Base-by-base conservation (phyloP, 495 filamentous ascomycete genomes). In the Hypoxylon perforatum region DNA sequence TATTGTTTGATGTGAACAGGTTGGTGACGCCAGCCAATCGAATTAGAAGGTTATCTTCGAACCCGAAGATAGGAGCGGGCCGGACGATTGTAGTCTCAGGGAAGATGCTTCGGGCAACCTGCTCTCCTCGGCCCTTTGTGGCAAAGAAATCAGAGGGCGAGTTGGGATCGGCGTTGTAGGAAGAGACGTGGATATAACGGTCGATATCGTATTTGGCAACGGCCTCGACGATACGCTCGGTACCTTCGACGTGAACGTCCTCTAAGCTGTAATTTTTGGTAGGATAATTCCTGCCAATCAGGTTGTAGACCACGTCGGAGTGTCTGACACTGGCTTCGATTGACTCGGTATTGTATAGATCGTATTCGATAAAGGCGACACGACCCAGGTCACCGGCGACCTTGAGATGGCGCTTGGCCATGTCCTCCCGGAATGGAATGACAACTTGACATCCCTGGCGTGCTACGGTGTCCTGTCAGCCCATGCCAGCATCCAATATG, bases 201-300 rank as follows among this genome's bases (percentile, higher is more conserved):
- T 99, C 95, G 62, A 97, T 87, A 70, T 99, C 95, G 78, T 99
- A 99, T 79, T 99, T 99, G 66, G 95, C 96, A 38, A 92, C 92
- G 53, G 96, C 96, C 75, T 97, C 93, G 21, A 87, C 93, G 70
- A 99, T 99, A 56, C 96, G 90, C 81, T 95, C 91, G n/a, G 89
- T 87, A 41, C 95, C 94, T 76, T 97, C 93, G 12, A 98, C 88
- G 69, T 99, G 93, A 21, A 98, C 93, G 76, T 97, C 94, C 59
- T 91, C 90, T 57, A 95, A 86, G 44, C 87, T 85, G 81, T 97
- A 99, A 82, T 99, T 99, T 85, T 99, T 99, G 64, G 95, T 99
- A 66, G 94, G 91, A 73, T 98, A 97, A 72, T 92, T 88, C 25
- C 94, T 90, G 51, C 95, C 95, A 65, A 97, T 83, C 65, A 99